Percentiles rank a stretch among this genome's conserved stretches.
phyloP scores from a whole-genome alignment of 768 basidiomycete genomes.

The Mycena alexandri region DNA sequence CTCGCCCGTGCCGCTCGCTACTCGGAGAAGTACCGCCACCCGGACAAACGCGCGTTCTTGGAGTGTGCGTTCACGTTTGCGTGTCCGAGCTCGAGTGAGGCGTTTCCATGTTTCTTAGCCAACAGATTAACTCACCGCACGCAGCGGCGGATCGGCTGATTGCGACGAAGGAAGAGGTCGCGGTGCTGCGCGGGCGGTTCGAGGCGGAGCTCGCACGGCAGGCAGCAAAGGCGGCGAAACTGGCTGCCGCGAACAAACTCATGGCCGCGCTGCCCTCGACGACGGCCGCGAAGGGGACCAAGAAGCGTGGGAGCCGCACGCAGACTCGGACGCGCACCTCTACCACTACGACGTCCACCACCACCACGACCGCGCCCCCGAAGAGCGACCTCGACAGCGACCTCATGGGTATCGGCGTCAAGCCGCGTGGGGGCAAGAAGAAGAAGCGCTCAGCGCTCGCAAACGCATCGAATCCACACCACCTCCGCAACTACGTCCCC shows the following conservation, averaged over 20 bases:
- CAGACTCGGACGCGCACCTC: conserved; percentile 21
- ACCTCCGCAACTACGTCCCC: conserved; percentile 93
- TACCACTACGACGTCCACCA: background rate
- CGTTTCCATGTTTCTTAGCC: conserved; percentile 11
- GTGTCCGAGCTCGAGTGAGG: conserved; percentile 82
- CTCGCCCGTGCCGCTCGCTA: conserved; percentile 60
- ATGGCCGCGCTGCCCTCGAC: conserved; percentile 44
- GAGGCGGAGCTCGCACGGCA: conserved; percentile 82
- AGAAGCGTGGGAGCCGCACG: conserved; percentile 47
- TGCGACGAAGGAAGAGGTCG: conserved; percentile 77
- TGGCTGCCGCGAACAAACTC: conserved; percentile 54
- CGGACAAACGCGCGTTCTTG: conserved; percentile 63
- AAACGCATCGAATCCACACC: conserved; percentile 96
- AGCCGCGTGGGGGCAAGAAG: conserved; percentile 71
- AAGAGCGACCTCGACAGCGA: conserved; percentile 8
- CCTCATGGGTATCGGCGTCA: conserved; percentile 36
- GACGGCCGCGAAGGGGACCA: conserved; percentile 5
- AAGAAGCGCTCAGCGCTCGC: conserved; percentile 94
- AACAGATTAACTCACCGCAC: conserved; percentile 2
- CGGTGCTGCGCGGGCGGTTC: conserved; percentile 73
- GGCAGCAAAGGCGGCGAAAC: conserved; percentile 70
- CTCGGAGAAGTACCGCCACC: conserved; percentile 52
- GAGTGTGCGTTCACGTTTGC: conserved; percentile 69
- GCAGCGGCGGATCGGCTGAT: conserved; percentile 80
- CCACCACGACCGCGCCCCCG: conserved; percentile 9